Evolutionary conservation across 2,329 filamentous ascomycete species (phyloP).

Genomic region (Lachnellula arida): DNA sequence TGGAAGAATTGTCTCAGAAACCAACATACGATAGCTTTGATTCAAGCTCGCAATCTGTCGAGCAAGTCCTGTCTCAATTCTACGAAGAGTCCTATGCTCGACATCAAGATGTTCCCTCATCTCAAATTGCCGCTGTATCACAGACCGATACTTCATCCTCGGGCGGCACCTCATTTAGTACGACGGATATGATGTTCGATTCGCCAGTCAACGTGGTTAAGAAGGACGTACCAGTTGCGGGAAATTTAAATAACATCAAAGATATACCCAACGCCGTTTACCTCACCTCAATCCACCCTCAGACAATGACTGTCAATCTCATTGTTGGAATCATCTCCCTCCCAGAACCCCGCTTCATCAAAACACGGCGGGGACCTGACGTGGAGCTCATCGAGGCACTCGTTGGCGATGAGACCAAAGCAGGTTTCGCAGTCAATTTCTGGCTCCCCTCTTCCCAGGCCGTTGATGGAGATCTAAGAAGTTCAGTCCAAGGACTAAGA

Average conservation of each 20-base stretch:
- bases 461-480: conserved; percentile 25
- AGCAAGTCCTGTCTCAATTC: conserved; percentile 55
- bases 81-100: conserved; percentile 73
- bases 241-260: conserved; percentile 56
- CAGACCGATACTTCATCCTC: conserved; percentile 21
- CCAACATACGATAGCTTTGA: conserved; percentile 1
- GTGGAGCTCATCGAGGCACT: conserved; percentile 70
- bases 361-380: conserved; percentile 57
- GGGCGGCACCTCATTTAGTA: conserved; percentile 32
- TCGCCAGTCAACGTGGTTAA: conserved; percentile 15
- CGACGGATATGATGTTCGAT: conserved; percentile 36
- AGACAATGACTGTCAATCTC: conserved; percentile 77
- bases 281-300: conserved; percentile 64
- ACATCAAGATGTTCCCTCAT: conserved; percentile 62
- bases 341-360: conserved; percentile 61
- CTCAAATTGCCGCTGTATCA: conserved; percentile 43
- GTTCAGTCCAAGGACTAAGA: conserved; percentile 44
- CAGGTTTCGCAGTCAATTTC: conserved; percentile 77
- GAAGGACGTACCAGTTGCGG: conserved; percentile 25
- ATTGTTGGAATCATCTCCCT: conserved; percentile 76
- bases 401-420: conserved; percentile 79
- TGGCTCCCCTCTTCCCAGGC: conserved; percentile 55
- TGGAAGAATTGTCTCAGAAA: conserved; percentile 18
- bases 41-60: conserved; percentile 16
- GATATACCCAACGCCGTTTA: conserved; percentile 65